These are phyloP conservation scores for Panus rudis DNA, from an alignment of 768 basidiomycete species.

Conservation along the genomic window DNA sequence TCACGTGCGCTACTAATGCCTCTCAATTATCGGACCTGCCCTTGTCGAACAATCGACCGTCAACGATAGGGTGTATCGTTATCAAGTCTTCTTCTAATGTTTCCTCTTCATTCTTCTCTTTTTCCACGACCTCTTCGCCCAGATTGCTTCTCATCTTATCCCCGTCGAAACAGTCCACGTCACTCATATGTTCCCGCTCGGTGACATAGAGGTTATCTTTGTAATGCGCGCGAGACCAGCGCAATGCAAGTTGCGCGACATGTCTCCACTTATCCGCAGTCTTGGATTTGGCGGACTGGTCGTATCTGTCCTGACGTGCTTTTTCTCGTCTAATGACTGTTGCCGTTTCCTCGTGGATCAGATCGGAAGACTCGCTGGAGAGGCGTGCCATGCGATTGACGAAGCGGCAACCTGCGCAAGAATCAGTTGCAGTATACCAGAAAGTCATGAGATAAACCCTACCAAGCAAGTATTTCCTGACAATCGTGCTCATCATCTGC, in stretches of 20 bases:
- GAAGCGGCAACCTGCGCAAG: constrained; percentile 56
- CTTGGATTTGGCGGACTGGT: constrained; percentile 10
- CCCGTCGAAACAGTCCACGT: constrained; percentile 70
- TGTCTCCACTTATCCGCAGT: constrained; percentile 36
- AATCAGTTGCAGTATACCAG: background rate
- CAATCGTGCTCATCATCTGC: constrained; percentile 67
- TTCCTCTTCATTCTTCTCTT: constrained; percentile 4
- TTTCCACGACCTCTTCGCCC: constrained; percentile 7
- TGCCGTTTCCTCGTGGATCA: constrained; percentile 38
- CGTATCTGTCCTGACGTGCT: constrained; percentile 28
- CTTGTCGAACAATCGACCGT: constrained; percentile 30
- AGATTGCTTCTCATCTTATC: constrained; percentile 14
- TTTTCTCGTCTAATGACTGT: constrained; percentile 42
- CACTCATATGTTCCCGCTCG: constrained; percentile 68
- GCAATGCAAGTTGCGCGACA: constrained; percentile 33
- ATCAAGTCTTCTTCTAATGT: constrained; percentile 17
- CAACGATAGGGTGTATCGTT: constrained; percentile 26
- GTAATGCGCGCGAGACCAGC: constrained; percentile 48
- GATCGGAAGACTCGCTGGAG: constrained; percentile 22
- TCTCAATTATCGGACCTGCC: constrained; percentile 11
- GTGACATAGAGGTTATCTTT: constrained; percentile 52
- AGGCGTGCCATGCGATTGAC: constrained; percentile 56
- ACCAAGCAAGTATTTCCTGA: constrained; percentile 84
- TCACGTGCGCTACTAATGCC: background rate
- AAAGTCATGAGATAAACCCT: constrained; percentile 5